A percentile compares a stretch with the other conserved stretches of the same genome.
phyloP scores from a whole-genome alignment of 2,329 filamentous ascomycete genomes.

The Cercospora canescens region DNA sequence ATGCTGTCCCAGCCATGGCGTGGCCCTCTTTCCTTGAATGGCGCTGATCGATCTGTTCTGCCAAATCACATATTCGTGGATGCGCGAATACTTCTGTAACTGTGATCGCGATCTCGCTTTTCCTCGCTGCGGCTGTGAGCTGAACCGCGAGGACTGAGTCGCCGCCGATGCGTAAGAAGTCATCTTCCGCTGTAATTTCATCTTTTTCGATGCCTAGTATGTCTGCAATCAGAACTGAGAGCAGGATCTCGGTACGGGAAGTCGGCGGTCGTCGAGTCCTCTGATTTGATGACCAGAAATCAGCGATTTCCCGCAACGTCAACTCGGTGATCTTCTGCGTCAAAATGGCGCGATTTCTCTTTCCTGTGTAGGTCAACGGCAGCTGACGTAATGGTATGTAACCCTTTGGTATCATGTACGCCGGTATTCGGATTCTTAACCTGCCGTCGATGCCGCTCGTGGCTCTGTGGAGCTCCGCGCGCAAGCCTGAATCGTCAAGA shows the following conservation, averaged over 20 bases:
- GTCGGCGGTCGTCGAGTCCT: not conserved
- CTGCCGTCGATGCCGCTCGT: not conserved
- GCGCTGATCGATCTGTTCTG: slow-evolving; percentile 23
- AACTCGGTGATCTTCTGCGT: not conserved
- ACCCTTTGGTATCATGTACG: slow-evolving; percentile 3
- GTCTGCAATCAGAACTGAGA: slow-evolving; percentile 6
- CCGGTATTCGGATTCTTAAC: not conserved
- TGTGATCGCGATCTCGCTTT: slow-evolving; percentile 38
- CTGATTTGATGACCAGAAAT: not conserved
- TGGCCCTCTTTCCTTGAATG: not conserved
- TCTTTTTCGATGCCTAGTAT: slow-evolving; percentile 2
- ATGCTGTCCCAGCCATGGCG: not conserved
- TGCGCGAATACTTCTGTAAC: slow-evolving; percentile 48
- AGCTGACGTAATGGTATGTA: not conserved
- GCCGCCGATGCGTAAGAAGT: slow-evolving; percentile 49
- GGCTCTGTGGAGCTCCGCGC: not conserved
- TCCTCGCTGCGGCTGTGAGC: slow-evolving; percentile 42
- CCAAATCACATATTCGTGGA: slow-evolving; percentile 15
- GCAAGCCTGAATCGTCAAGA: not conserved
- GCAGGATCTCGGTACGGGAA: not conserved
- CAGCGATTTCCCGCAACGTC: slow-evolving; percentile 2
- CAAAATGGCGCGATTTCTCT: not conserved
- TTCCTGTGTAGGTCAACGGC: not conserved
- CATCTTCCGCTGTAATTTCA: slow-evolving; percentile 33
- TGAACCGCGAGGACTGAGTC: slow-evolving; percentile 50